Evolutionary conservation across 352 stramenopile genomes (phyloP).

Genomic region (Pythium vanterpoolii): DNA sequence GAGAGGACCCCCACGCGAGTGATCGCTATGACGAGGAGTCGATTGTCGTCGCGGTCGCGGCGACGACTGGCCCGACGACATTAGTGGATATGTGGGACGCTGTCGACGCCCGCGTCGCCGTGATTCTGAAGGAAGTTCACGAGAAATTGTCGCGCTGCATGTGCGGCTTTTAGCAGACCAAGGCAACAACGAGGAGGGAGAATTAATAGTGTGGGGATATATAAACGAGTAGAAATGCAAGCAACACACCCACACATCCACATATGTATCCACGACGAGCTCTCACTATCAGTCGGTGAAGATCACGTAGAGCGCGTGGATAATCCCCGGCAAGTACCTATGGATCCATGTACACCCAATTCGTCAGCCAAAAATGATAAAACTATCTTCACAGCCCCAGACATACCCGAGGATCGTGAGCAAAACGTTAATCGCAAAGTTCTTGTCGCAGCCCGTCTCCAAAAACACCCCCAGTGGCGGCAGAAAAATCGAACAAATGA

Average conservation of each 20-base stretch:
- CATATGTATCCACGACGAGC: too few species aligned
- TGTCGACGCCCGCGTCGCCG: conserved; percentile 36
- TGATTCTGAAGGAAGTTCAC: conserved; percentile 51
- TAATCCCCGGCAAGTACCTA: conserved; percentile 56
- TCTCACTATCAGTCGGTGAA: conserved; percentile 22
- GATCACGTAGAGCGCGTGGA: conserved; percentile 58
- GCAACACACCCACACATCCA: too few species aligned
- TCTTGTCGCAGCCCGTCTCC: conserved; percentile 24
- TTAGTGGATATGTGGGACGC: conserved; percentile 56
- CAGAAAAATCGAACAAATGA: conserved; percentile 46
- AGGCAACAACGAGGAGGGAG: neutral
- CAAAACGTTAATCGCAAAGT: conserved; percentile 26
- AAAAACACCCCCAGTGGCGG: conserved; percentile 30
- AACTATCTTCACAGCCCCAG: neutral
- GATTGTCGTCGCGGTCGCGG: conserved; percentile 38
- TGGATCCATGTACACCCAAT: neutral
- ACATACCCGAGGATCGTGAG: conserved; percentile 28
- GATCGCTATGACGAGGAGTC: conserved; percentile 20
- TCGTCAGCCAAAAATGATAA: neutral
- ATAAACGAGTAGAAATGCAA: neutral
- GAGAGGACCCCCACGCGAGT: conserved; percentile 10
- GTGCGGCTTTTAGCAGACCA: conserved; percentile 53
- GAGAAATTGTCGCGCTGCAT: conserved; percentile 54
- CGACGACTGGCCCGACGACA: conserved; percentile 34
- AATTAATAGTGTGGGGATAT: neutral